A percentile compares a stretch with the other conserved stretches of the same genome.
These are phyloP conservation scores for Populus alba DNA, from an alignment of 345 rosid genomes.

Conservation along the genomic window DNA sequence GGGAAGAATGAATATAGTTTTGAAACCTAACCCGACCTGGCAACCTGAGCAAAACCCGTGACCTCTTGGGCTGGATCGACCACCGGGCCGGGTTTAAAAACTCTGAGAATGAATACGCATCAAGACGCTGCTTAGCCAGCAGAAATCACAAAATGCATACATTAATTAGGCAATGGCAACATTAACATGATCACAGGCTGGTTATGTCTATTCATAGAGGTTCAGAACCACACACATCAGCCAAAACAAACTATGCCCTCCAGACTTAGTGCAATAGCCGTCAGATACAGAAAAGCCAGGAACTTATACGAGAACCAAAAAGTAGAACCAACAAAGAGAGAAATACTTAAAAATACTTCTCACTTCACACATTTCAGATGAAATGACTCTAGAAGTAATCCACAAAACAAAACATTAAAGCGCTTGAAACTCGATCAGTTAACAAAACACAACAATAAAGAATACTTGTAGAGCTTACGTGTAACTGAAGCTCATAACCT, in stretches of 20 bases:
- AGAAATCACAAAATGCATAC: background rate
- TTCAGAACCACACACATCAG: background rate
- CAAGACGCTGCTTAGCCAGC: slow-evolving; percentile 37
- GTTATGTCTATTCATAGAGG: background rate
- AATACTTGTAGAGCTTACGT: background rate
- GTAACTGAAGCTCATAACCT: background rate
- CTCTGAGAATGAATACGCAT: slow-evolving; percentile 10
- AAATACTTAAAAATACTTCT: background rate
- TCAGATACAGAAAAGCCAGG: background rate
- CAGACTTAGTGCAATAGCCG: background rate
- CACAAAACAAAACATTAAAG: background rate
- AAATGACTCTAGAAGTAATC: too few species aligned
- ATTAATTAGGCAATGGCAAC: background rate
- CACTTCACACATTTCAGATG: background rate
- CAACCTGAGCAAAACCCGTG: too few species aligned
- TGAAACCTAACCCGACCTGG: too few species aligned
- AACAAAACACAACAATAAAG: background rate
- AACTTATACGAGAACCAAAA: background rate
- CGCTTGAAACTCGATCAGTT: background rate
- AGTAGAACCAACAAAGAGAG: too few species aligned
- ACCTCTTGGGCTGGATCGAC: too few species aligned
- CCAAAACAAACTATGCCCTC: background rate
- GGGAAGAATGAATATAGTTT: background rate
- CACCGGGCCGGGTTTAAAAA: too few species aligned
- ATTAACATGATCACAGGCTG: background rate